Evolutionary conservation across 2,329 filamentous ascomycete genomes (phyloP).

Genomic region (Penicillium sp.): DNA sequence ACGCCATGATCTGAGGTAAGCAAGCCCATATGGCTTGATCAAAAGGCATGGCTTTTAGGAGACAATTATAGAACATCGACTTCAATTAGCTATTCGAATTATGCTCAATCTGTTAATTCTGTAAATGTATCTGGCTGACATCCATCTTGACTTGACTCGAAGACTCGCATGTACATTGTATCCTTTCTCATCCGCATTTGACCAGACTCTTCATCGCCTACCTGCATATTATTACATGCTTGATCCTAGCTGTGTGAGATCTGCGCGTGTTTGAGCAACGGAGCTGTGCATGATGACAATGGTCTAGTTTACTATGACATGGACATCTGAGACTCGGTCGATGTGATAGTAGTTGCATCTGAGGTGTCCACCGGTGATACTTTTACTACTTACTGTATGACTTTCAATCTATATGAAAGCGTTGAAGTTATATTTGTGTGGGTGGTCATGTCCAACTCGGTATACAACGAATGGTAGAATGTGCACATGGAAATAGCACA

Average conservation of each 20-base stretch:
- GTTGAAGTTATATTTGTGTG: no score
- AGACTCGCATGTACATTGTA: no score
- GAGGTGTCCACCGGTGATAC: background rate
- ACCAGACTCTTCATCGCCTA: no score
- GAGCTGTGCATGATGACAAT: background rate
- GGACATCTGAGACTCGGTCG: background rate
- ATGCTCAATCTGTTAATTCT: no score
- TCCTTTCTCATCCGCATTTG: background rate
- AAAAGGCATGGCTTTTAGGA: background rate
- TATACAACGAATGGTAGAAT: no score
- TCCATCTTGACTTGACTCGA: no score
- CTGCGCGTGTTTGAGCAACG: background rate
- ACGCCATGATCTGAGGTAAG: conserved; percentile 1
- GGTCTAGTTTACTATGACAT: background rate
- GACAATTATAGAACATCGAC: background rate
- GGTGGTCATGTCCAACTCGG: no score
- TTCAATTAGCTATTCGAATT: background rate
- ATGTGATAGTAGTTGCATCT: background rate
- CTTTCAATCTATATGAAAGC: no score
- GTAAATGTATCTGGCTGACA: no score
- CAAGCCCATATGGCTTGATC: background rate
- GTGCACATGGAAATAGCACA: no score
- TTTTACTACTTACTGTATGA: no score
- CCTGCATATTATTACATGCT: background rate
- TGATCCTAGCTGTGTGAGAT: background rate